Percentiles rank a stretch among this genome's conserved stretches.
Evolutionary conservation across 2,329 filamentous ascomycete species (phyloP).

Genomic region (Coniochaeta sp.): DNA sequence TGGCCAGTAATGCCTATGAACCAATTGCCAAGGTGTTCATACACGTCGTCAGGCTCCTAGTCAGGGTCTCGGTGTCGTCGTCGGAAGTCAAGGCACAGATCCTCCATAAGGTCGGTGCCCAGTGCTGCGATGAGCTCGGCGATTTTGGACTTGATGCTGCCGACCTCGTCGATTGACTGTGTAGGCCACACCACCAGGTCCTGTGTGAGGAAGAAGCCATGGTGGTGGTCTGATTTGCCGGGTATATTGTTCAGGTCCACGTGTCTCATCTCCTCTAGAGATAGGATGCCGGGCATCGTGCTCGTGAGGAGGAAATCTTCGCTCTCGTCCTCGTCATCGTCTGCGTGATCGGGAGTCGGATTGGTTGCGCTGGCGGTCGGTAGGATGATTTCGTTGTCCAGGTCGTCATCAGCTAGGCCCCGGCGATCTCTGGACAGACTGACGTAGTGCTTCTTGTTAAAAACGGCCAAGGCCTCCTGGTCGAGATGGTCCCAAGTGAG

Average conservation of each 20-base stretch:
- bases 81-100: constrained; percentile 52
- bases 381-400: constrained; percentile 1
- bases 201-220: constrained; percentile 32
- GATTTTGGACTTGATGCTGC: constrained; percentile 53
- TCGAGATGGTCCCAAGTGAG: constrained; percentile 57
- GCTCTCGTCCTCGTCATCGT: constrained; percentile 15
- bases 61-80: constrained; percentile 4
- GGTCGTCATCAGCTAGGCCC: constrained; percentile 10
- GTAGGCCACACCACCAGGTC: constrained; percentile 55
- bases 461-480: constrained; percentile 36
- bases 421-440: constrained; percentile 30
- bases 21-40: no score
- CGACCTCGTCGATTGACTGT: constrained; percentile 39
- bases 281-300: constrained; percentile 61
- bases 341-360: constrained; percentile 6
- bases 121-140: constrained; percentile 62
- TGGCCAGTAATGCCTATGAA: no score
- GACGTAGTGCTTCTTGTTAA: constrained; percentile 51
- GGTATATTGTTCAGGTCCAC: constrained; percentile 54
- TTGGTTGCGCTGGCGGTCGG: not conserved
- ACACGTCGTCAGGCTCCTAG: no score
- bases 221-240: constrained; percentile 37
- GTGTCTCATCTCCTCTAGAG: constrained; percentile 42
- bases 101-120: constrained; percentile 50
- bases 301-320: constrained; percentile 45